These are phyloP conservation scores for Sugiyamaella boreocaroliniensis DNA, from an alignment of 805 yeast genomes.

Conservation along the genomic window DNA sequence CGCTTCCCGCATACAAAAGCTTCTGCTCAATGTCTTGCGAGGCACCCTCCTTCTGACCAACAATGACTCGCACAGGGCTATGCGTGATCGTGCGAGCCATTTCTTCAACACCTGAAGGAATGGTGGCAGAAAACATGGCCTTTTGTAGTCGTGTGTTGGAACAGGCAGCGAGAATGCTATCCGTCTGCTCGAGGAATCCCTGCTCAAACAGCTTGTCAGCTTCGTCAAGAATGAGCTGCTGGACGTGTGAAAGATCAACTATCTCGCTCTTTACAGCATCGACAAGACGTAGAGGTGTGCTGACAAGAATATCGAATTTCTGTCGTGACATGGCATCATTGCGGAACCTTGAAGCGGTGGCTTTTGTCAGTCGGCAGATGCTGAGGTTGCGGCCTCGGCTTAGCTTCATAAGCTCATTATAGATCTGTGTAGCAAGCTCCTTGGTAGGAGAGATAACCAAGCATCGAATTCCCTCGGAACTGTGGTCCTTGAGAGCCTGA, in stretches of 20 bases:
- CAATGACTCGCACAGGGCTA: slow-evolving; percentile 77
- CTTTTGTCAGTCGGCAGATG: slow-evolving; percentile 62
- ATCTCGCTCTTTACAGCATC: slow-evolving; percentile 62
- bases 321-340: slow-evolving; percentile 51
- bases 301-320: slow-evolving; percentile 71
- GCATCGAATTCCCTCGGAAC: slow-evolving; percentile 51
- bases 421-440: slow-evolving; percentile 85
- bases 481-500: slow-evolving; percentile 41
- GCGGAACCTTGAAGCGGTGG: slow-evolving; percentile 56
- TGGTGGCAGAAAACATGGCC: slow-evolving; percentile 90
- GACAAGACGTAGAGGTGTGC: slow-evolving; percentile 85
- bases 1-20: slow-evolving; percentile 81
- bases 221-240: slow-evolving; percentile 81
- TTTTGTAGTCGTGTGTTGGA: slow-evolving; percentile 43
- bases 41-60: slow-evolving; percentile 94
- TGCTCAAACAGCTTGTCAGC: slow-evolving; percentile 90
- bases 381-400: slow-evolving; percentile 48
- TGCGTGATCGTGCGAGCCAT: slow-evolving; percentile 79
- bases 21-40: slow-evolving; percentile 74
- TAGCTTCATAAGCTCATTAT: slow-evolving; percentile 56
- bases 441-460: slow-evolving; percentile 88
- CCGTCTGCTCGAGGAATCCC: slow-evolving; percentile 83
- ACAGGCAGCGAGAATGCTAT: slow-evolving; percentile 63
- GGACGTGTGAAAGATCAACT: slow-evolving; percentile 58
- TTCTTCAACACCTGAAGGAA: slow-evolving; percentile 88